These are phyloP conservation scores for Trametes cinnabarina DNA, from an alignment of 768 basidiomycete species.

Conservation along the genomic window DNA sequence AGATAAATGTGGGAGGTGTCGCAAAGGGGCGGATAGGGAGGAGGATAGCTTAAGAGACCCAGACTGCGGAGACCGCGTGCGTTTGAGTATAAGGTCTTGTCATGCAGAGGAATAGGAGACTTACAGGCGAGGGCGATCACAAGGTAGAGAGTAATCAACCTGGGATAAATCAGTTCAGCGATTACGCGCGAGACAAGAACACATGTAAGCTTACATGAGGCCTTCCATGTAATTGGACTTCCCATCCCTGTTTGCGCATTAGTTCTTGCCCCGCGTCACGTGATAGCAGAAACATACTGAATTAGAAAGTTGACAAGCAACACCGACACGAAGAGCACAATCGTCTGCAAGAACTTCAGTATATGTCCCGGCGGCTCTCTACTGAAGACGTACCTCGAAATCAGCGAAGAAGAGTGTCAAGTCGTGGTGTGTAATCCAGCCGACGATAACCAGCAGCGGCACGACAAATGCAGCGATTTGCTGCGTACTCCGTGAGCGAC, in stretches of 20 bases:
- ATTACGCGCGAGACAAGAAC: too few relatives aligned
- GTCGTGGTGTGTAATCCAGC: slow-evolving; percentile 76
- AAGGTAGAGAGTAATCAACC: slow-evolving; percentile 61
- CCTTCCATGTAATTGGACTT: slow-evolving; percentile 94
- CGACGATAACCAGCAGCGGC: slow-evolving; percentile 83
- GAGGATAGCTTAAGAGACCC: slow-evolving; percentile 38
- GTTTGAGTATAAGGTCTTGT: slow-evolving; percentile 4
- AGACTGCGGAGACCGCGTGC: slow-evolving; percentile 33
- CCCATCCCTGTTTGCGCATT: slow-evolving; percentile 52
- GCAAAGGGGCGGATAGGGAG: not conserved
- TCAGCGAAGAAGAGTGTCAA: slow-evolving; percentile 82
- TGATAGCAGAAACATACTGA: slow-evolving; percentile 7
- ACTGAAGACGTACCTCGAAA: slow-evolving; percentile 58
- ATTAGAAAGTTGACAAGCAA: slow-evolving; percentile 78
- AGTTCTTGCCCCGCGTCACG: not conserved
- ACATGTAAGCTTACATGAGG: slow-evolving; percentile 49
- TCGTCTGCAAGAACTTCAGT: slow-evolving; percentile 50
- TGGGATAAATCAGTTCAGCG: slow-evolving; percentile 7
- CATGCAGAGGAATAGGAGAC: slow-evolving; percentile 26
- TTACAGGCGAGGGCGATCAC: slow-evolving; percentile 79
- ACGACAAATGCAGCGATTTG: slow-evolving; percentile 88
- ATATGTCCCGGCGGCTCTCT: not conserved
- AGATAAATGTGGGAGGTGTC: not conserved
- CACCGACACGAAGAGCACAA: slow-evolving; percentile 83
- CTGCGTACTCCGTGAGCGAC: slow-evolving; percentile 34